phyloP scores from a whole-genome alignment of 306 rosid species.

The Vicia faba region DNA sequence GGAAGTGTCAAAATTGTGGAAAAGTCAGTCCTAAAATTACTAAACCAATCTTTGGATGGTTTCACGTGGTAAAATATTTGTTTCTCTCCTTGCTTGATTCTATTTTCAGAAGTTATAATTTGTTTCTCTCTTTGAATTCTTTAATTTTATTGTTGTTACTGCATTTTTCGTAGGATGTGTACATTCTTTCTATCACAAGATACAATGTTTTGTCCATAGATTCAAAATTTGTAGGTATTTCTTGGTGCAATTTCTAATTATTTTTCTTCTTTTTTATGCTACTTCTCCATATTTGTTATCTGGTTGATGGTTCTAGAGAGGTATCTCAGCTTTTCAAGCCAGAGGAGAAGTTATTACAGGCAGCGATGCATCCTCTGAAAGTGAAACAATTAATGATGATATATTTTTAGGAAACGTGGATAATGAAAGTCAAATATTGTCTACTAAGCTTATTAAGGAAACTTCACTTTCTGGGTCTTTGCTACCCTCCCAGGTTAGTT shows the following conservation, averaged over 20 bases:
- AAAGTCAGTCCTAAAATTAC: conserved; percentile 52
- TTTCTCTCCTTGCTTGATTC: conserved; percentile 23
- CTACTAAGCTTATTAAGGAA: conserved; percentile 44
- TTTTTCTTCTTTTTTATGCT: conserved; percentile 7
- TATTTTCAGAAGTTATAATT: conserved; percentile 21
- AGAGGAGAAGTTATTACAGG: conserved; percentile 59
- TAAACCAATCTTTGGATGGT: conserved; percentile 86
- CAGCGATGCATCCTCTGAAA: conserved; percentile 35
- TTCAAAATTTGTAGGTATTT: conserved; percentile 33
- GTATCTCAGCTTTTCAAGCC: conserved; percentile 30
- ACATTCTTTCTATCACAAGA: background rate
- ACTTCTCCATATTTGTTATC: conserved; percentile 17
- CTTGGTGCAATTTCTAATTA: conserved; percentile 35
- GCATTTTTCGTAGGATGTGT: conserved; percentile 27
- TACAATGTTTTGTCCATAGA: conserved; percentile 8
- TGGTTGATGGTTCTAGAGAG: conserved; percentile 54
- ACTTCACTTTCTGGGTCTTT: conserved; percentile 53
- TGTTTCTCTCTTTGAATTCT: no score
- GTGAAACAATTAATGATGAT: conserved; percentile 45
- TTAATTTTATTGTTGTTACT: background rate
- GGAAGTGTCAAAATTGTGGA: conserved; percentile 54
- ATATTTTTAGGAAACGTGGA: conserved; percentile 40
- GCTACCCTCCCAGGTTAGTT: conserved; percentile 74
- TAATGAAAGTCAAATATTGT: conserved; percentile 29
- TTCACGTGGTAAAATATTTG: conserved; percentile 58